Base-by-base conservation (phyloP, 2,329 filamentous ascomycete species). In the Keithomyces neogunnii region DNA sequence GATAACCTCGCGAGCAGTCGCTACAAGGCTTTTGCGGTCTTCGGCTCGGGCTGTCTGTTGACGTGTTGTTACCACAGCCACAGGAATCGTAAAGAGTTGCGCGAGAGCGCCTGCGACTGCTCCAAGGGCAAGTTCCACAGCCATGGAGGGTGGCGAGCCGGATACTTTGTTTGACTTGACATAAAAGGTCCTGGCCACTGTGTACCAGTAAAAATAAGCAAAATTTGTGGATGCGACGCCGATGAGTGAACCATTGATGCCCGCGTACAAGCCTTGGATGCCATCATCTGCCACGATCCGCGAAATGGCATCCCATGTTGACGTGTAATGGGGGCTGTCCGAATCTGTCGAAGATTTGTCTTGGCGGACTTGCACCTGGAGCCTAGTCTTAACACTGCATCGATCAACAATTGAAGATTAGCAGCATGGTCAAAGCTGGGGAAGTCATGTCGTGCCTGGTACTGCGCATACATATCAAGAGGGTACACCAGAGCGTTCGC, bases 181-280 rank as follows among this genome's bases (percentile, higher is more conserved):
- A 67, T 97, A 97, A 26, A 96, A 69, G 13, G 82, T 82, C 56
- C 93, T 84, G 33, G 96, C 89, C 31, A 93, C 73, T 4, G 89
- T 92, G 68, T 97, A 97, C 91, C 92, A 97, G 74, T 99, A 99
- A 68, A 99, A 99, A 73, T 99, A 99, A 62, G 93, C 93, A 66
- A 99, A 99, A 70, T 99, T 99, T 49, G 92, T 97, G 30, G 91
- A 96, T 1, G 90, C 92, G 36, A 99, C 93, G 50, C 93, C 93
- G 48, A 97, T 73, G 19, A 99, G 75, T 4, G 91, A 84, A 48
- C 92, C 91, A 54, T 82, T 78, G 67, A 99, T 91, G 54, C 93
- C 93, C 49, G 88, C 83, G 63, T 99, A 99, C 6, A 99, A 80
- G 5, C 93, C 93, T 45, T 74, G 63, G 7, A 93, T 51, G 33